Evolutionary conservation across 139 green algal genomes (phyloP).

Genomic region (Closterium sp.): DNA sequence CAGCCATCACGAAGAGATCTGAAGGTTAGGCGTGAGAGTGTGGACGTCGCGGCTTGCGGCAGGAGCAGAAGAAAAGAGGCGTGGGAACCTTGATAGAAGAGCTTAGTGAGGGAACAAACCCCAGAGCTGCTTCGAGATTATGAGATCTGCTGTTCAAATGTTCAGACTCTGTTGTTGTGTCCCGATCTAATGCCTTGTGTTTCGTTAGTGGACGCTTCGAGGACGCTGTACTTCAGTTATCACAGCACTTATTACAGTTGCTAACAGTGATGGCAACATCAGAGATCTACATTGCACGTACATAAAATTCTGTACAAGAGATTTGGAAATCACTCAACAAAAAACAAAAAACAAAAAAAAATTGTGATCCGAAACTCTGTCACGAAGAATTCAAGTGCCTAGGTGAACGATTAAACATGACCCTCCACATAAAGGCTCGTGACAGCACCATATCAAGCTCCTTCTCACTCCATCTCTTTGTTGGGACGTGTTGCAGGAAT

Average conservation of each 20-base stretch:
- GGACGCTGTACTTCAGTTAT: no score
- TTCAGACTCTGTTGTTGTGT: not conserved
- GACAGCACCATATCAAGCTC: slow-evolving; percentile 79
- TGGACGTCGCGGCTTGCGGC: not conserved
- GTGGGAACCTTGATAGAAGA: not conserved
- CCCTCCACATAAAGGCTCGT: slow-evolving; percentile 76
- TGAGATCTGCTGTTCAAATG: not conserved
- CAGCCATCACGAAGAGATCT: slow-evolving; percentile 17
- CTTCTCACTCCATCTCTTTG: slow-evolving; percentile 31
- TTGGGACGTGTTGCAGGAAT: slow-evolving; percentile 57
- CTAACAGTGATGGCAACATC: no score
- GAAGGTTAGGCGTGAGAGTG: not conserved
- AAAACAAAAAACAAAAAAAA: no score
- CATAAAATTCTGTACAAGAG: no score
- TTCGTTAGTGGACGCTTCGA: no score
- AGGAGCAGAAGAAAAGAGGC: not conserved
- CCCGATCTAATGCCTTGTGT: not conserved
- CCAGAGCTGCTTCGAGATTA: not conserved
- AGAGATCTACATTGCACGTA: no score
- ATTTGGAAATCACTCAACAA: no score
- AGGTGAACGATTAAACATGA: slow-evolving; percentile 71
- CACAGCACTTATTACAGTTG: no score
- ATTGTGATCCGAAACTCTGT: not conserved
- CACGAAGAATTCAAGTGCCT: slow-evolving; percentile 60
- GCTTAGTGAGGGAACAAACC: not conserved